phyloP scores from a whole-genome alignment of 352 stramenopile genomes.

The Phytophthora cryptogea region DNA sequence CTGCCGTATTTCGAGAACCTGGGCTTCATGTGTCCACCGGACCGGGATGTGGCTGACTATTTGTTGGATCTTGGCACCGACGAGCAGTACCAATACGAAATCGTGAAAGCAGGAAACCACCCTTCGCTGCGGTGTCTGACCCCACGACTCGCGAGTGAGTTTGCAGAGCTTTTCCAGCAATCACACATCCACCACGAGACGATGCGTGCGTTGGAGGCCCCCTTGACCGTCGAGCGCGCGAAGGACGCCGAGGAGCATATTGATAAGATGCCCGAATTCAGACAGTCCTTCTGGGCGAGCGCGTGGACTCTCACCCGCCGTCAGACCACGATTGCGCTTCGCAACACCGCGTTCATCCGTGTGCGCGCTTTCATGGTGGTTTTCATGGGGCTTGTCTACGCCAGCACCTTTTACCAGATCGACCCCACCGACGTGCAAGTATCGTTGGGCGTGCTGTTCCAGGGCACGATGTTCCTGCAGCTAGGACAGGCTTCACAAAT shows the following conservation, averaged over 20 bases:
- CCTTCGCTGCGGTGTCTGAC: background rate
- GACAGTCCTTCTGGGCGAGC: slow-evolving; percentile 55
- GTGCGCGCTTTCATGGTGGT: slow-evolving; percentile 21
- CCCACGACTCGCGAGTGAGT: slow-evolving; percentile 17
- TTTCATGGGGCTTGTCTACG: slow-evolving; percentile 31
- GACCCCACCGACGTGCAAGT: slow-evolving; percentile 22
- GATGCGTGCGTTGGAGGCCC: slow-evolving; percentile 65
- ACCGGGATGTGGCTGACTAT: slow-evolving; percentile 42
- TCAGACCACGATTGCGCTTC: slow-evolving; percentile 46
- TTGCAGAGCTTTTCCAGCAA: slow-evolving; percentile 7
- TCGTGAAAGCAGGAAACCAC: slow-evolving; percentile 5
- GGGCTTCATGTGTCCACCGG: slow-evolving; percentile 44
- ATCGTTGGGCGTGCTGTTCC: slow-evolving; percentile 67
- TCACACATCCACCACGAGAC: slow-evolving; percentile 31
- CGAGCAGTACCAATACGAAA: slow-evolving; percentile 31
- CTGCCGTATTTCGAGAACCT: slow-evolving; percentile 49
- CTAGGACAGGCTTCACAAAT: slow-evolving; percentile 61
- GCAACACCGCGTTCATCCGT: slow-evolving; percentile 24
- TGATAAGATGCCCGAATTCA: slow-evolving; percentile 46
- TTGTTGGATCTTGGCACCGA: slow-evolving; percentile 41
- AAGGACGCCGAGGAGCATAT: slow-evolving; percentile 33
- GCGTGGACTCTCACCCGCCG: slow-evolving; percentile 36
- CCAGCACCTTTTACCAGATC: slow-evolving; percentile 29
- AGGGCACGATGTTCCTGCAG: slow-evolving; percentile 61
- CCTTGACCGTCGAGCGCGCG: slow-evolving; percentile 1